Percentiles rank a stretch among this genome's conserved stretches.
These are phyloP conservation scores for Angomonas deanei DNA, from an alignment of 208 protist genomes.

Conservation along the genomic window DNA sequence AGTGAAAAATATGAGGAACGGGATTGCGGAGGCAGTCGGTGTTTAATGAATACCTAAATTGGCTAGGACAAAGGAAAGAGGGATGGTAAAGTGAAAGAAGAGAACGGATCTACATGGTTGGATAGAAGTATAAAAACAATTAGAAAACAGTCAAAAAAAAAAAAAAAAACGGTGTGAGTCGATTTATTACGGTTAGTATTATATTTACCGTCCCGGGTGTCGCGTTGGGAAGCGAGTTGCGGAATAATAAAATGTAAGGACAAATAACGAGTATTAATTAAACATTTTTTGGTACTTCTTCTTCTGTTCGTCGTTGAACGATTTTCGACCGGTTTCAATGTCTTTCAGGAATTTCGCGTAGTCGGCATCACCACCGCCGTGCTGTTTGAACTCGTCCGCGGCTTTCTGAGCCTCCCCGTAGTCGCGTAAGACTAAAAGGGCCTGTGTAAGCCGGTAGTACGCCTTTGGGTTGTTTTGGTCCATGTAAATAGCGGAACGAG, in stretches of 20 bases:
- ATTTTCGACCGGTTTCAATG: constrained; percentile 26
- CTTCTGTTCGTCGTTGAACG: constrained; percentile 36
- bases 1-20: not conserved
- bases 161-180: not conserved
- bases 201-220: not conserved
- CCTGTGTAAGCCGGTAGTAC: constrained; percentile 57
- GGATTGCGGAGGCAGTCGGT: not conserved
- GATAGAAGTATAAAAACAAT: not conserved
- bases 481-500: constrained; percentile 26
- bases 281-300: constrained; percentile 75
- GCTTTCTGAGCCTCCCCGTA: constrained; percentile 34
- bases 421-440: constrained; percentile 43
- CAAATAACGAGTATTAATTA: constrained; percentile 15
- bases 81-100: constrained; percentile 3
- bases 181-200: not conserved
- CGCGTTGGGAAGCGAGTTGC: not conserved
- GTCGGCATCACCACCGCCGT: constrained; percentile 32
- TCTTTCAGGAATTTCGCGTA: constrained; percentile 22
- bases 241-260: not conserved
- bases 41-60: not conserved
- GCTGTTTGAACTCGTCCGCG: constrained; percentile 22
- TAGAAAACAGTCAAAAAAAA: not conserved
- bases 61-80: constrained; percentile 2
- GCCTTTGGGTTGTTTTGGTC: constrained; percentile 48
- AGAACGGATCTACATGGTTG: not conserved